Percentiles rank a stretch among this genome's conserved stretches.
These are phyloP conservation scores for Naegleria gruberi DNA, from an alignment of 208 protist species.

Conservation along the genomic window DNA sequence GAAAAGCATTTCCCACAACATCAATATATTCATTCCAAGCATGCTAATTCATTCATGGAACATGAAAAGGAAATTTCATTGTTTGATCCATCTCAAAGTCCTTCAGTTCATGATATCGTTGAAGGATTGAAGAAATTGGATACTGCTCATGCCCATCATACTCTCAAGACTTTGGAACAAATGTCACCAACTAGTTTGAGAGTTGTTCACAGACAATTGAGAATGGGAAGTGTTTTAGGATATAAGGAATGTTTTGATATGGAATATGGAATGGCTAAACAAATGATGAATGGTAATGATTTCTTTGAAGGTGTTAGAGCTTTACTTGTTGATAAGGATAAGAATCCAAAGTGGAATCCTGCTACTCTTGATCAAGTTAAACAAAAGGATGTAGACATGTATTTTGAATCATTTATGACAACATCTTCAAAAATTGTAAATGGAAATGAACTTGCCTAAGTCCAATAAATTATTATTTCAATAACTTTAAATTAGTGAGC, in stretches of 20 bases:
- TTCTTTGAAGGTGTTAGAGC: conserved; percentile 67
- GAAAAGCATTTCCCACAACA: background rate
- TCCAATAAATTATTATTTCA: too few species aligned
- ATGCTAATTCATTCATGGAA: background rate
- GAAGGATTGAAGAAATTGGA: background rate
- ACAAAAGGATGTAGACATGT: background rate
- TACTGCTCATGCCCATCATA: background rate
- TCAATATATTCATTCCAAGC: background rate
- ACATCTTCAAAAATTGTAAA: background rate
- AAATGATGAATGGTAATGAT: conserved; percentile 41
- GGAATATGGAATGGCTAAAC: conserved; percentile 54
- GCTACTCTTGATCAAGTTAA: conserved; percentile 47
- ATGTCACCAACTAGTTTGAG: conserved; percentile 9
- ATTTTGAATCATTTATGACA: background rate
- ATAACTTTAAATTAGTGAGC: too few species aligned
- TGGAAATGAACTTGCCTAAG: background rate
- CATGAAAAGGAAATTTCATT: conserved; percentile 1
- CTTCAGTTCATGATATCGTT: background rate
- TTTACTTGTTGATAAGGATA: conserved; percentile 65
- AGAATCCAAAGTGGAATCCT: conserved; percentile 64
- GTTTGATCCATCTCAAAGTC: background rate
- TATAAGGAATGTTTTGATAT: conserved; percentile 50
- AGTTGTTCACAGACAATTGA: conserved; percentile 18
- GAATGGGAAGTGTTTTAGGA: background rate
- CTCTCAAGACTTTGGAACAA: background rate